phyloP scores from a whole-genome alignment of 805 yeast genomes.

The Wickerhamiella cacticola region DNA sequence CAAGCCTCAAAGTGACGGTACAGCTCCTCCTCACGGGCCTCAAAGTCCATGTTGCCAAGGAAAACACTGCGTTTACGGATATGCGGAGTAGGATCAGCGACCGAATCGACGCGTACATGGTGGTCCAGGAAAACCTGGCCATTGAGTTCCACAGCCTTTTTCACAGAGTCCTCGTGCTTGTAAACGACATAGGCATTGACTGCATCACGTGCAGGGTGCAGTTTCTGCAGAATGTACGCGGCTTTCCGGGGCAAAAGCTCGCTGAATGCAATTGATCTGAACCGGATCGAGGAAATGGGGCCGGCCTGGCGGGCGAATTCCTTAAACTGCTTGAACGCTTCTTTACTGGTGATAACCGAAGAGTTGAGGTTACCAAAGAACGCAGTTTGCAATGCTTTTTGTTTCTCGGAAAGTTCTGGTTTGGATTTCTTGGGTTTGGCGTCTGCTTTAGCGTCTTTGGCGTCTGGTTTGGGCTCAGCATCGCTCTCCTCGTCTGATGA shows the following conservation, averaged over 20 bases:
- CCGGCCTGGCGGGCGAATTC: conserved; percentile 41
- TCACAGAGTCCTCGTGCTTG: conserved; percentile 36
- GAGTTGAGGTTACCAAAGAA: conserved; percentile 79
- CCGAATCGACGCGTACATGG: conserved; percentile 84
- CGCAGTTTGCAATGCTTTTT: conserved; percentile 70
- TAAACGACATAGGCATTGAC: conserved; percentile 84
- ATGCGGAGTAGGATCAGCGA: conserved; percentile 80
- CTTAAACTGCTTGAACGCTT: conserved; percentile 51
- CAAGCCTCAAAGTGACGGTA: conserved; percentile 66
- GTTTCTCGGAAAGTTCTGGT: conserved; percentile 41
- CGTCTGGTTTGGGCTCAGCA: conserved; percentile 20
- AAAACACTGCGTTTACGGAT: conserved; percentile 76
- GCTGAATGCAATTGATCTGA: conserved; percentile 81
- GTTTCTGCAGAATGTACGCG: conserved; percentile 69
- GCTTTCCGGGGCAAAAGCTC: conserved; percentile 85
- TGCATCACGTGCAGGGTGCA: conserved; percentile 66
- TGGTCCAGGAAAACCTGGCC: conserved; percentile 54
- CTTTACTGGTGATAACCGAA: conserved; percentile 51
- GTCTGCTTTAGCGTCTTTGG: conserved; percentile 27
- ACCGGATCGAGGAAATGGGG: conserved; percentile 62
- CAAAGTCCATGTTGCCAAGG: conserved; percentile 89
- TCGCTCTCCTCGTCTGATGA: not conserved
- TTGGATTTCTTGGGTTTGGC: conserved; percentile 16
- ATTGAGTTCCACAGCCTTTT: conserved; percentile 42
- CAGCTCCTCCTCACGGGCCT: conserved; percentile 76